These are phyloP conservation scores for Harrya chromipes DNA, from an alignment of 768 basidiomycete species.

Conservation along the genomic window DNA sequence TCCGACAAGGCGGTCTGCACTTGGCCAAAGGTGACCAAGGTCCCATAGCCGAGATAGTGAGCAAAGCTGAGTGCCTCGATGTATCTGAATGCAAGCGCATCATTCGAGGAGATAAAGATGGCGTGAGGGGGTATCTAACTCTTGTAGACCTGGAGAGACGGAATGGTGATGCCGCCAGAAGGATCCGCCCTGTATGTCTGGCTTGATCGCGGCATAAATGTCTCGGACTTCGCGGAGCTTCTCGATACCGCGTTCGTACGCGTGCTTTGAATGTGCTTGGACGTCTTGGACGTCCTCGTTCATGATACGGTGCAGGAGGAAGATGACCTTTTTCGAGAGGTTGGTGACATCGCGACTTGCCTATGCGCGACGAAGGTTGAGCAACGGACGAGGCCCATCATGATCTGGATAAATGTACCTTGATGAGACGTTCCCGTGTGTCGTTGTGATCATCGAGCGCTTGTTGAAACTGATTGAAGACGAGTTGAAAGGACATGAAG, in stretches of 20 bases:
- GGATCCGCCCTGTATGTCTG: slow-evolving; percentile 60
- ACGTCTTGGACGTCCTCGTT: slow-evolving; percentile 37
- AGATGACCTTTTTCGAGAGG: slow-evolving; percentile 91
- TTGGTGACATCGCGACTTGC: slow-evolving; percentile 85
- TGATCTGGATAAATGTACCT: slow-evolving; percentile 42
- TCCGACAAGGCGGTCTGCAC: slow-evolving; percentile 66
- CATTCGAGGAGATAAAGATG: slow-evolving; percentile 10
- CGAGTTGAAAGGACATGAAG: slow-evolving; percentile 13
- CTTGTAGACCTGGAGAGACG: slow-evolving; percentile 82
- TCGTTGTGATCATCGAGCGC: slow-evolving; percentile 85
- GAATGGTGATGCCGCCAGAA: slow-evolving; percentile 80
- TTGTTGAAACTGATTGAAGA: slow-evolving; percentile 62
- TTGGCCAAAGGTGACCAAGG: slow-evolving; percentile 63
- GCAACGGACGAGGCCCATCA: background rate
- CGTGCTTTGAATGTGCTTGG: slow-evolving; percentile 35
- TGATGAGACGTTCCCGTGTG: slow-evolving; percentile 85
- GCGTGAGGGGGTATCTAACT: slow-evolving; percentile 33
- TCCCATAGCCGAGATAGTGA: slow-evolving; percentile 71
- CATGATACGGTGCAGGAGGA: slow-evolving; percentile 79
- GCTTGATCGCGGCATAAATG: slow-evolving; percentile 59
- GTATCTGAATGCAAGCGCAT: slow-evolving; percentile 43
- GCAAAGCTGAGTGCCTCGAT: slow-evolving; percentile 91
- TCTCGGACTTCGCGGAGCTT: slow-evolving; percentile 66
- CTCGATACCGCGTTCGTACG: slow-evolving; percentile 48
- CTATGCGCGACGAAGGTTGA: slow-evolving; percentile 35